Evolutionary conservation across 164 flowering plant species (phyloP).

Genomic region (Euptelea pleiosperma): DNA sequence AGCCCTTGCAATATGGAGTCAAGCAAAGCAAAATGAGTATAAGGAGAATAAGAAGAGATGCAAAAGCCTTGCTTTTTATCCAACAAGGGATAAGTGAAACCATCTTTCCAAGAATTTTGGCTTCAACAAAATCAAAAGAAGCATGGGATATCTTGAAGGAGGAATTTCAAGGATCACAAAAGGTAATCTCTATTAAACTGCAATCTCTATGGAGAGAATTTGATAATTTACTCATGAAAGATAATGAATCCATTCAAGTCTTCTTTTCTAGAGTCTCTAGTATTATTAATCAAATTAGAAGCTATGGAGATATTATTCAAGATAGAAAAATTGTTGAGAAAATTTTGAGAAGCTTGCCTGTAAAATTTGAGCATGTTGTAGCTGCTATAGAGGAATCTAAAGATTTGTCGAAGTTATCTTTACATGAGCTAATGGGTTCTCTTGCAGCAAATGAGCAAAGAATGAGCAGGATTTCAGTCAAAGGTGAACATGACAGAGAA

Average conservation of each 20-base stretch:
- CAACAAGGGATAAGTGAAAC: constrained; percentile 19
- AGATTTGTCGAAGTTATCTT: constrained; percentile 1
- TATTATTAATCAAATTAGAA: constrained; percentile 18
- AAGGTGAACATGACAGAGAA: constrained; percentile 14
- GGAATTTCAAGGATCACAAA: constrained; percentile 11
- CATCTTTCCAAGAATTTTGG: constrained; percentile 6
- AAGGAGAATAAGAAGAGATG: constrained; percentile 14
- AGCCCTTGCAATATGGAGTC: not conserved
- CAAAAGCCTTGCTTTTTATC: constrained; percentile 9
- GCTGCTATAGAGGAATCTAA: constrained; percentile 19
- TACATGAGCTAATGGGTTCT: constrained; percentile 12
- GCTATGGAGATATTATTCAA: constrained; percentile 7
- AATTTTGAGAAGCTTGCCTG: constrained; percentile 9
- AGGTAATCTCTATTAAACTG: constrained; percentile 17
- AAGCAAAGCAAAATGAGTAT: constrained; percentile 2
- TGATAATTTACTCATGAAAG: constrained; percentile 15
- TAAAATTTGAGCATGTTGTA: constrained; percentile 13
- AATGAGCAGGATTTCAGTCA: too few species aligned
- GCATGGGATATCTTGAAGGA: constrained; percentile 11
- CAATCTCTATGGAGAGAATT: constrained; percentile 20
- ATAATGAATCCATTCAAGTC: constrained; percentile 9
- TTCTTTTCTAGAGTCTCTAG: constrained; percentile 10
- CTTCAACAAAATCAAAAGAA: constrained; percentile 8
- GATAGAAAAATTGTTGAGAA: constrained; percentile 13
- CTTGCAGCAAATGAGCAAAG: too few species aligned